Evolutionary conservation across 257 asterid genomes (phyloP).

Genomic region (Verbena officinalis): DNA sequence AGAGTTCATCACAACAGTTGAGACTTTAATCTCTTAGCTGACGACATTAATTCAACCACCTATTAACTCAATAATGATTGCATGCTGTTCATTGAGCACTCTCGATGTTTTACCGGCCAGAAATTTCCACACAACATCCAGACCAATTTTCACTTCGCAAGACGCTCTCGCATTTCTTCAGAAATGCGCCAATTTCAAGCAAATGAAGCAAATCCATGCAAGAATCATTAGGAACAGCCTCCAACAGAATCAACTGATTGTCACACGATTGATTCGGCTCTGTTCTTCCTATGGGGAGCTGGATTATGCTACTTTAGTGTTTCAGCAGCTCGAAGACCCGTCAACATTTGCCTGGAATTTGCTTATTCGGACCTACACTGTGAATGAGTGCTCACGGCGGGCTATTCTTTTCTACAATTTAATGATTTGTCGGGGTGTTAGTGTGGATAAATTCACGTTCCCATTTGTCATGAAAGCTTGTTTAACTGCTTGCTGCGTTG

Average conservation of each 20-base stretch:
- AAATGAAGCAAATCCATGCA: conserved; percentile 54
- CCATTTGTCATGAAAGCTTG: conserved; percentile 67
- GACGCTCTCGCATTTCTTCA: conserved; percentile 49
- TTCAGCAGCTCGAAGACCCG: conserved; percentile 41
- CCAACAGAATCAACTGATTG: conserved; percentile 35
- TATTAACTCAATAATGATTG: conserved; percentile 36
- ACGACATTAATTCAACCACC: conserved; percentile 1
- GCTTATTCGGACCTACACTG: conserved; percentile 46
- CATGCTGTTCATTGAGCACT: conserved; percentile 40
- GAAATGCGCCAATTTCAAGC: conserved; percentile 48
- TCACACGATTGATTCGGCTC: conserved; percentile 46
- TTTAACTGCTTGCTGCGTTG: conserved; percentile 38
- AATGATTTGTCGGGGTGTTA: conserved; percentile 45
- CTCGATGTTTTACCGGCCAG: conserved; percentile 40
- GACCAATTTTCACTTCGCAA: conserved; percentile 39
- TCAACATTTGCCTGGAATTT: conserved; percentile 50
- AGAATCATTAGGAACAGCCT: conserved; percentile 43
- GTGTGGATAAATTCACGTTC: conserved; percentile 55
- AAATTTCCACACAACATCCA: conserved; percentile 21
- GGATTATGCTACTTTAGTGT: conserved; percentile 44
- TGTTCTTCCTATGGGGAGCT: conserved; percentile 47
- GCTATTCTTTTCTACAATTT: conserved; percentile 48
- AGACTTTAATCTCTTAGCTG: not conserved
- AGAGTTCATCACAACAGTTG: not conserved
- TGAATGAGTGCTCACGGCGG: conserved; percentile 36